A percentile compares a stretch with the other conserved stretches of the same genome.
Conservation (phyloP, 176 grass and related monocot species). For the Dendrocalamus sinicus region DNA sequence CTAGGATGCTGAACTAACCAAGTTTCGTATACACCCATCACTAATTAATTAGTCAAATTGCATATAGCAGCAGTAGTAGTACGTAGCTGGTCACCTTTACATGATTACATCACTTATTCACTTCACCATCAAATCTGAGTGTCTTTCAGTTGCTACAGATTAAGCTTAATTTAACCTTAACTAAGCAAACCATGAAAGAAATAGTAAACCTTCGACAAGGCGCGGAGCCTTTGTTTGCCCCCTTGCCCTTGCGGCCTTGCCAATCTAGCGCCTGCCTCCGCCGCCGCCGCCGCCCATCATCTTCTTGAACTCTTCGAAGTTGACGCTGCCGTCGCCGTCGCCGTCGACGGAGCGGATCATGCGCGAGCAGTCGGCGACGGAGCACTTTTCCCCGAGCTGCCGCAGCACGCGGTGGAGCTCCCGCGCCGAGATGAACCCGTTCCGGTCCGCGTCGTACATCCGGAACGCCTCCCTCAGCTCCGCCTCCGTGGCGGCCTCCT, state of each 20-base stretch:
- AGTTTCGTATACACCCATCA: background rate
- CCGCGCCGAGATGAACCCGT: constrained; percentile 60
- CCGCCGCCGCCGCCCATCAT: constrained; percentile 53
- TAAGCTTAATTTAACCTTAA: background rate
- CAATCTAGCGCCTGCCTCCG: constrained; percentile 16
- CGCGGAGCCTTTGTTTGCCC: background rate
- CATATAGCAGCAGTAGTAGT: background rate
- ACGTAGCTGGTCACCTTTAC: background rate
- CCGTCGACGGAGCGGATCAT: constrained; percentile 68
- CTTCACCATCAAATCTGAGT: background rate
- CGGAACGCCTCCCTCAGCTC: constrained; percentile 63
- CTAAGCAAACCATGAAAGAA: background rate
- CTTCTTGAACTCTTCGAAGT: constrained; percentile 73
- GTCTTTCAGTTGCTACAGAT: background rate
- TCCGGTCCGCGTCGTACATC: constrained; percentile 62
- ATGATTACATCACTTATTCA: background rate
- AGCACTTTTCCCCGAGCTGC: constrained; percentile 65
- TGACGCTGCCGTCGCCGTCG: constrained; percentile 61
- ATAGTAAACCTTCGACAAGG: background rate
- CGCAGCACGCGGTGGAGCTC: constrained; percentile 66
- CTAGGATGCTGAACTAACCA: background rate
- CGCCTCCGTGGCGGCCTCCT: constrained; percentile 37
- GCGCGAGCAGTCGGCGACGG: constrained; percentile 63
- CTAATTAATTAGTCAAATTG: background rate
- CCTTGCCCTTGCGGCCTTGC: background rate